Base-by-base conservation (phyloP, 352 stramenopile genomes). In the Globisporangium cederbergense region DNA sequence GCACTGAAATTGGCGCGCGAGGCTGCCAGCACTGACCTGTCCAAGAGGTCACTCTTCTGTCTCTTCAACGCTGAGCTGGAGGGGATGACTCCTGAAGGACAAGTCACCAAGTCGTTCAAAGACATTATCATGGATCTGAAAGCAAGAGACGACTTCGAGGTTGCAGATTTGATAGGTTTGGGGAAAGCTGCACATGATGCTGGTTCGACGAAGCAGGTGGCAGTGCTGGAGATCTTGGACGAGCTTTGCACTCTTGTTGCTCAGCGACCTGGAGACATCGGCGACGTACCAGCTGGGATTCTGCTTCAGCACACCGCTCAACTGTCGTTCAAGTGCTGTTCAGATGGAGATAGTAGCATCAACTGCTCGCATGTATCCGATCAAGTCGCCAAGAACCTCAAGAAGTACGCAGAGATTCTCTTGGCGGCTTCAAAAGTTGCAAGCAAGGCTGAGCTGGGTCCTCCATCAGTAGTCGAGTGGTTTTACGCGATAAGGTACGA, bases 401-500 rank as follows among this genome's bases (percentile, higher is more conserved):
- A 75, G 42, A 69, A 63, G 22, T 92, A 90, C 14, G 61, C 66
- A 11, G 63, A 66, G 2, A 71, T 74, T 22, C 60, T 90, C n/a
- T 45, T 89, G 22, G 40, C 79, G 30, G 51, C 55, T 34, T 64
- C 59, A 43, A 71, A n/a, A 32, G 59, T 11, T 4, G 25, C 22
- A 52, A 57, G 28, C 34, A 43, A 38, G 46, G 42, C 10, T 58
- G 59, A 14, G 11, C 66, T 86, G 45, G 78, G 77, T 20, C 66
- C 81, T 30, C 56, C 76, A 38, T 72, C 80, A 16, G 74, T 87
- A 0, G 83, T 89, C 25, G 73, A 87, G 54, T 94, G 85, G 85
- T 94, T 94, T 50, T 94, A 86, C 64, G 67, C 70, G 30, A 91
- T 85, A 71, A 88, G 83, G 85, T 94, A 73, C 36, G 57, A n/a